Base-by-base conservation (phyloP, 2,329 filamentous ascomycete genomes). In the Raffaelea deltoideospora region DNA sequence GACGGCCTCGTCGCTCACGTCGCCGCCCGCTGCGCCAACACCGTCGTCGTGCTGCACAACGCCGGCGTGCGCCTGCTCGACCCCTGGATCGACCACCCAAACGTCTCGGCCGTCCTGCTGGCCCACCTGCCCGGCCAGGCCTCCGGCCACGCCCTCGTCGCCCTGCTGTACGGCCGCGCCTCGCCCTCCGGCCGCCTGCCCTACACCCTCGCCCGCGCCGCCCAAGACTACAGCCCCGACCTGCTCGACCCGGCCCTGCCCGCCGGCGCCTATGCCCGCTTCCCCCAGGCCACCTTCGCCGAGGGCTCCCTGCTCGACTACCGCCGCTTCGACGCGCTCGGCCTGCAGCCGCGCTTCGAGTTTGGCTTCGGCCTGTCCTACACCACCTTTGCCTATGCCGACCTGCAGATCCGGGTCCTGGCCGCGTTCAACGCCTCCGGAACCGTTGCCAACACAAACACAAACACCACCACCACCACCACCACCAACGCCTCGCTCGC, bases 81-180 rank as follows among this genome's bases (percentile, higher is more conserved):
- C 40, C 56, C 57, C 3, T 79, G 70, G 59, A 61, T 72, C 40
- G 65, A 77, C 23, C 64, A 79, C 41, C 54, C 61, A 2, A 79
- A 79, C 42, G 63, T 80, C 30, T 77, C 71, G 1, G 72, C 66
- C 1, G 58, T 79, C 10, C 56, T 80, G 0, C 72, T 71, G 44
- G 73, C 69, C 5, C 72, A 77, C 48, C 55, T 78, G 0, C 74
- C 73, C 0, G 75, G 75, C 0, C 71, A 79, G 49, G 67, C 74
- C 41, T 67, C 65, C 3, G 76, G 76, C 2, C 51, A 55, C 2
- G 65, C 70, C 0, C 50, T 76, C 6, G 64, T 65, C 0, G 59
- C 64, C 2, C 50, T 78, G 9, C 57, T 77, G 1, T 76, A 73
- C 46, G 72, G 72, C 22, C 60, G 68, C 3, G 53, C 59, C 7